These are phyloP conservation scores for Euphorbia schlechtendalii DNA, from an alignment of 441 rosid genomes.

Conservation along the genomic window DNA sequence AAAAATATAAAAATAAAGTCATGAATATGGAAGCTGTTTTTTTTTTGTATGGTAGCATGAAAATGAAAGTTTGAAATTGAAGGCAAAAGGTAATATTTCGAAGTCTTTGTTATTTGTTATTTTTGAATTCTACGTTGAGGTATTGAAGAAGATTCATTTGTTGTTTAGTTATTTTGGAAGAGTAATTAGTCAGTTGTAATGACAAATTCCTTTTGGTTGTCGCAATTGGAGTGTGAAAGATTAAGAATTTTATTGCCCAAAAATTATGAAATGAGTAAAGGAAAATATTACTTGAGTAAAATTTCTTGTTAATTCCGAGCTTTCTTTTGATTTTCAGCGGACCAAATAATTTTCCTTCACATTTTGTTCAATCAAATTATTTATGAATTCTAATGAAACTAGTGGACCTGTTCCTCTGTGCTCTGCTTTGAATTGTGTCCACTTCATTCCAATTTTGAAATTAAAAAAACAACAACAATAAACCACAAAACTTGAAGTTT, in stretches of 20 bases:
- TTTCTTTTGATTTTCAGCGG: too few species aligned
- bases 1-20: too few species aligned
- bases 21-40: too few species aligned
- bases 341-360: too few species aligned
- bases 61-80: too few species aligned
- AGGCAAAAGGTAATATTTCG: too few species aligned
- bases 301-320: too few species aligned
- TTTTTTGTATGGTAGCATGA: too few species aligned
- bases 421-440: background rate
- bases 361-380: too few species aligned
- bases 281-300: too few species aligned
- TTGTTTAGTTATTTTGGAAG: background rate
- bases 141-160: background rate
- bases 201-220: background rate
- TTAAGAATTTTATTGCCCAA: background rate
- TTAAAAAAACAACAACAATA: background rate
- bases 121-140: background rate
- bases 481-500: background rate
- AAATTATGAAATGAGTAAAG: background rate
- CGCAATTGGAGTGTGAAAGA: background rate
- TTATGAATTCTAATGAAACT: background rate
- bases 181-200: background rate
- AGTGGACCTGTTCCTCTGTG: background rate
- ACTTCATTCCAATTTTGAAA: background rate
- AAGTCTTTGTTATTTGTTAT: too few species aligned